These are phyloP conservation scores for Colletotrichum sp. DNA, from an alignment of 2,329 filamentous ascomycete species.

Conservation along the genomic window DNA sequence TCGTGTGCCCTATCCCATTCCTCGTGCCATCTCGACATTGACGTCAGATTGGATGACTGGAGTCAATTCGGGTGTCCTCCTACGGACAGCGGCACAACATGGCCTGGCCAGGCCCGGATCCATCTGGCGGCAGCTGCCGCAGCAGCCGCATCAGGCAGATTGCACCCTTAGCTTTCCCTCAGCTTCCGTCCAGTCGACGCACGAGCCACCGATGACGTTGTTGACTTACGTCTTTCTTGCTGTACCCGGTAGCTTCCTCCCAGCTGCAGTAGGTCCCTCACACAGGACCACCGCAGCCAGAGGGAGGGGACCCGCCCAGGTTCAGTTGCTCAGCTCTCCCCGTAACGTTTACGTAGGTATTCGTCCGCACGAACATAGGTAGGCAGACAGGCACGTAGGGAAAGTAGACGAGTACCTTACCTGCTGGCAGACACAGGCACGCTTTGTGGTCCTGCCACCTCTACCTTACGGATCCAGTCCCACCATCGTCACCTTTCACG, in stretches of 20 bases:
- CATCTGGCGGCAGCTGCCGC: neutral
- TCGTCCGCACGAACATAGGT: neutral
- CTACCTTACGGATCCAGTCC: neutral
- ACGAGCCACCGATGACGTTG: slow-evolving; percentile 25
- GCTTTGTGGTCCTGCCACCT: slow-evolving; percentile 10
- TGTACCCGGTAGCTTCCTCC: neutral
- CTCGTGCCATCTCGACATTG: neutral
- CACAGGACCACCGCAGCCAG: neutral
- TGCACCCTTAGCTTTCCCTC: neutral
- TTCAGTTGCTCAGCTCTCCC: neutral
- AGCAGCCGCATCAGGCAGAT: neutral
- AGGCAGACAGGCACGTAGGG: neutral
- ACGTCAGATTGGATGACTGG: slow-evolving; percentile 13
- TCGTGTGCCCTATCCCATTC: neutral
- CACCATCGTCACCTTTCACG: slow-evolving; percentile 21
- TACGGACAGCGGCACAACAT: neutral
- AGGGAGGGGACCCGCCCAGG: neutral
- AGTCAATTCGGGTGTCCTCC: neutral
- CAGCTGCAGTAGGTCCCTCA: neutral
- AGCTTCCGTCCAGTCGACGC: neutral
- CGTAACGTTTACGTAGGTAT: slow-evolving; percentile 1
- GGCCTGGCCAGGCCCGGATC: neutral
- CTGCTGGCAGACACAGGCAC: neutral
- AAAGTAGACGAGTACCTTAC: neutral
- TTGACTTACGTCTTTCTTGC: slow-evolving; percentile 19